These are phyloP conservation scores for Lasiodiplodia sp. DNA, from an alignment of 2,329 filamentous ascomycete genomes.

Conservation along the genomic window DNA sequence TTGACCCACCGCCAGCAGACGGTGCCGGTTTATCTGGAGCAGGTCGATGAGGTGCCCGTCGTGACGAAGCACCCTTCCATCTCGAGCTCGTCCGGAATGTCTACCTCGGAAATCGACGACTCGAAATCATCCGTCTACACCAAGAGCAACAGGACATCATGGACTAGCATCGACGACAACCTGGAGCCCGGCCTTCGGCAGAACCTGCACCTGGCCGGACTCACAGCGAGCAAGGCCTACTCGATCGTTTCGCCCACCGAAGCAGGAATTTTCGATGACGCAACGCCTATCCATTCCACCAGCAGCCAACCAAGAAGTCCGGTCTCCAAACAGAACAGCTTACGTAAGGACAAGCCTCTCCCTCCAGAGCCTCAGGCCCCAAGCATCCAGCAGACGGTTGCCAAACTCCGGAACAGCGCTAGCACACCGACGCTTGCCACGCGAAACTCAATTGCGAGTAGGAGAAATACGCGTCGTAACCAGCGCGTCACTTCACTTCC, in stretches of 20 bases:
- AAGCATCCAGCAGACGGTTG: not conserved
- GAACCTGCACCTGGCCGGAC: constrained; percentile 31
- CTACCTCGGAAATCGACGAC: constrained; percentile 38
- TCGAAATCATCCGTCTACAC: constrained; percentile 50
- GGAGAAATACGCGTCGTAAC: constrained; percentile 18
- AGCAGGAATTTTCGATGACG: constrained; percentile 39
- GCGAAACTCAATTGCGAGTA: not conserved
- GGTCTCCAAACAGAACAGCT: not conserved
- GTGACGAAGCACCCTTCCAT: constrained; percentile 34
- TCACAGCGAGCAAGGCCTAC: constrained; percentile 34
- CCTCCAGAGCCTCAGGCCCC: constrained; percentile 12
- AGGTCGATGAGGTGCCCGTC: constrained; percentile 8
- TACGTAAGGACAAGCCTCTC: constrained; percentile 19
- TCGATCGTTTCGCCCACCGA: constrained; percentile 36
- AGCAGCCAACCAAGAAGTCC: constrained; percentile 16
- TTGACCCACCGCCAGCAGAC: constrained; percentile 16
- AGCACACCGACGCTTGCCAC: constrained; percentile 1
- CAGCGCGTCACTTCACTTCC: constrained; percentile 4
- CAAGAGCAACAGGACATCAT: constrained; percentile 42
- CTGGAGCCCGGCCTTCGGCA: constrained; percentile 37
- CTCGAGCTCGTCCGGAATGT: constrained; percentile 47
- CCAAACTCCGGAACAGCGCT: constrained; percentile 3
- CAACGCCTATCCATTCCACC: constrained; percentile 29
- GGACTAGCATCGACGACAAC: constrained; percentile 48
- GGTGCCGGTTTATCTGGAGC: constrained; percentile 24